A percentile compares a stretch with the other conserved stretches of the same genome.
Conservation (phyloP, 2,329 filamentous ascomycete genomes). For the Xylaria sp. region DNA sequence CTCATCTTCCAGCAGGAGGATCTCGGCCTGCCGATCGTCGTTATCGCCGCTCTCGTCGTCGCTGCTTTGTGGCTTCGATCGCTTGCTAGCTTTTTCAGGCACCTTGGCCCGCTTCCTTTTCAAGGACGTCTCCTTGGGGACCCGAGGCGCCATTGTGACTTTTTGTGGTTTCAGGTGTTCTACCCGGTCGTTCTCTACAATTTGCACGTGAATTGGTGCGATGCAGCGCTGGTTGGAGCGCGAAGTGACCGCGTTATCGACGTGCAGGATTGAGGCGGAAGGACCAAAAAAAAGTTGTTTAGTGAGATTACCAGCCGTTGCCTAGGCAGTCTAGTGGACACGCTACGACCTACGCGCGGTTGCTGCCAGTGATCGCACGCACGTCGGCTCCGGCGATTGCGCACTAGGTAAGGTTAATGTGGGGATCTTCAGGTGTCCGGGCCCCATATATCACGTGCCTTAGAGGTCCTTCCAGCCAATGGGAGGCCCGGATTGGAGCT, state of each 20-base stretch:
- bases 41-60: slow-evolving; percentile 43
- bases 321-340: background rate
- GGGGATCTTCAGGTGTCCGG: slow-evolving; percentile 10
- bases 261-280: background rate
- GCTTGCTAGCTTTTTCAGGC: slow-evolving; percentile 45
- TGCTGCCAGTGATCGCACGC: background rate
- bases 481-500: slow-evolving; percentile 19
- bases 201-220: background rate
- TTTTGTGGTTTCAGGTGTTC: background rate
- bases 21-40: slow-evolving; percentile 56
- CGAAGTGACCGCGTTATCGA: background rate
- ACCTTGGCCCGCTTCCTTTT: slow-evolving; percentile 50
- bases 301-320: background rate
- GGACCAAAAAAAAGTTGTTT: slow-evolving; percentile 15
- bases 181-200: background rate
- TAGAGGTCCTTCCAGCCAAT: slow-evolving; percentile 21
- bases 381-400: background rate
- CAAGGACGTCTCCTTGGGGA: slow-evolving; percentile 29
- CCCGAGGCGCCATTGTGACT: slow-evolving; percentile 30
- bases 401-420: background rate
- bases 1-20: slow-evolving; percentile 70
- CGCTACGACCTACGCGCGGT: background rate
- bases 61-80: slow-evolving; percentile 44
- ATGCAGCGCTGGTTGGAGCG: background rate
- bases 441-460: slow-evolving; percentile 27